phyloP scores from a whole-genome alignment of 140 eudicot genomes.

The Stevia rebaudiana region DNA sequence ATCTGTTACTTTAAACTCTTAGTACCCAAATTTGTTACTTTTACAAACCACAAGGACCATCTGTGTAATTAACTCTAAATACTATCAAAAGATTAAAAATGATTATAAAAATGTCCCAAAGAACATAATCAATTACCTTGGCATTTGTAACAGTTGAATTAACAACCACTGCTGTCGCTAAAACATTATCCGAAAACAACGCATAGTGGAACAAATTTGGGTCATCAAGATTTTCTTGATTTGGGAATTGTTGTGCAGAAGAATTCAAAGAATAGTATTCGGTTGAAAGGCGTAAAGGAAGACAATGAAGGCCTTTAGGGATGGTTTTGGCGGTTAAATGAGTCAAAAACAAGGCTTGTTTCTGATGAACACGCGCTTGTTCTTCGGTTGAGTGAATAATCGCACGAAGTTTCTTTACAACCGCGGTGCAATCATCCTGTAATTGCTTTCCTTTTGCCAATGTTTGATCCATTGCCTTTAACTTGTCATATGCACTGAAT shows the following conservation, averaged over 20 bases:
- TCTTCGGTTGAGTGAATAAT: conserved; percentile 94
- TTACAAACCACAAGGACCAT: too few species aligned
- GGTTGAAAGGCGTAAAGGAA: conserved; percentile 83
- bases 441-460: conserved; percentile 82
- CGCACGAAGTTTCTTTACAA: conserved; percentile 92
- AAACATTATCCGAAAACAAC: conserved; percentile 74
- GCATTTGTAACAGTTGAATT: conserved; percentile 83
- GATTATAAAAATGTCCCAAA: too few species aligned
- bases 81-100: background rate
- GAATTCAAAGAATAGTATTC: conserved; percentile 67
- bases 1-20: too few species aligned
- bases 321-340: conserved; percentile 92
- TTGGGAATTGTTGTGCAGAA: conserved; percentile 53
- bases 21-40: too few species aligned
- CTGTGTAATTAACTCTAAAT: too few species aligned
- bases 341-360: conserved; percentile 86
- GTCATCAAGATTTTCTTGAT: conserved; percentile 26
- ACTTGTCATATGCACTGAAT: conserved; percentile 60
- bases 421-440: conserved; percentile 84
- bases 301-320: conserved; percentile 97
- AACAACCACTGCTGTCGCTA: conserved; percentile 90
- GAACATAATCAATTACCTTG: conserved; percentile 71
- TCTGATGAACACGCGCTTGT: conserved; percentile 83
- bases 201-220: conserved; percentile 82
- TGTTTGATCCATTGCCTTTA: conserved; percentile 88